Evolutionary conservation across 2,329 filamentous ascomycete genomes (phyloP), one percentile per base, ranked within the genome.

Genomic region (Tympanopsis confertula): DNA sequence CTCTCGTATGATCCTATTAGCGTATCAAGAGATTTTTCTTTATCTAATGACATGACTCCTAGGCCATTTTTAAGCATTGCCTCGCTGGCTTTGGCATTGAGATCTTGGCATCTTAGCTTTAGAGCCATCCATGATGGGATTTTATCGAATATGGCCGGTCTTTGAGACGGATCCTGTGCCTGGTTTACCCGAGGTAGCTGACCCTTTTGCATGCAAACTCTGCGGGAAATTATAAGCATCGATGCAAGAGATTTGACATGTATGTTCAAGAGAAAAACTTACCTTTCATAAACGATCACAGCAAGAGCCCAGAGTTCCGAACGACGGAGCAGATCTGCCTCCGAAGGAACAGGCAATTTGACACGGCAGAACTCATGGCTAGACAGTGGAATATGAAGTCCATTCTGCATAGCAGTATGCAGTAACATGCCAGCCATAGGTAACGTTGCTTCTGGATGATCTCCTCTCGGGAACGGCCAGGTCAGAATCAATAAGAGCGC

Each of bases 321-420:
- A 1, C 58, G 54, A 20, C 52, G 53, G 22, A 46, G 45, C 24
- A 61, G 50, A 30, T 62, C 59, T 3, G 47, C 45, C n/a, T 57
- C 54, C 1, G 50, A 53, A 10, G 15, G 30, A 0, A 47, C 45
- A 4, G 49, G 47, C 5, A 55, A 46, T 28, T 52, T 57, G 13
- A 50, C 47, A 26, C 52, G 53, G 10, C 53, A 55, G 37, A 62
- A 63, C 19, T 63, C 60, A 38, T 63, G 58, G 38, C 56, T 58
- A 3, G 58, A 57, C 44, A 59, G 54, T 0, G 60, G 60, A 5
- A 62, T 56, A 40, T 63, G 60, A 5, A 62, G 44, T 1, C 59
- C 60, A 36, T 62, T 56, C 42, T 59, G 56, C 56, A 62, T 63
- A 12, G 59, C 59, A 35, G 60, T 50, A 36, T 63, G 59, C n/a